phyloP scores from a whole-genome alignment of 2,329 filamentous ascomycete species.

The Phialocephala subalpina region DNA sequence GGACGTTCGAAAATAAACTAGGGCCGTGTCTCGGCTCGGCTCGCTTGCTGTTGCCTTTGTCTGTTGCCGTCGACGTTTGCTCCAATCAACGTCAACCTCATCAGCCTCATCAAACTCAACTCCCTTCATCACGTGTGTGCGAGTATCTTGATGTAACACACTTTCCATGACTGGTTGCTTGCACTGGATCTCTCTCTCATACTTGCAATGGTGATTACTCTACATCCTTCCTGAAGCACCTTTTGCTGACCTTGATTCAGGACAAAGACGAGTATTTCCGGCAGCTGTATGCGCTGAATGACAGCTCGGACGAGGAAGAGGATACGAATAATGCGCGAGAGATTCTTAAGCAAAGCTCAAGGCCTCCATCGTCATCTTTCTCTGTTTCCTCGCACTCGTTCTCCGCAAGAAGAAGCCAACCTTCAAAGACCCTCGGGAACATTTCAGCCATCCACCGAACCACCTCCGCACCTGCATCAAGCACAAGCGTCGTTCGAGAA shows the following conservation, averaged over 20 bases:
- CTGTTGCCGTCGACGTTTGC: background rate
- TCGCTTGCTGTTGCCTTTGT: background rate
- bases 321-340: slow-evolving; percentile 32
- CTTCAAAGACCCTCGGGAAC: slow-evolving; percentile 25
- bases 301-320: slow-evolving; percentile 39
- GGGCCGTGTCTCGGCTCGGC: background rate
- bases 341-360: slow-evolving; percentile 21
- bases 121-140: background rate
- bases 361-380: slow-evolving; percentile 40
- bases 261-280: slow-evolving; percentile 37
- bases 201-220: background rate
- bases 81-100: background rate
- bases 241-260: slow-evolving; percentile 13
- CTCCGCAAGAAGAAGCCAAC: slow-evolving; percentile 20
- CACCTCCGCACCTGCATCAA: slow-evolving; percentile 35
- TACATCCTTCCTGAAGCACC: background rate
- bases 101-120: background rate
- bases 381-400: slow-evolving; percentile 46
- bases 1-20: background rate
- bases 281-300: slow-evolving; percentile 37
- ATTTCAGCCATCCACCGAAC: slow-evolving; percentile 34
- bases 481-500: slow-evolving; percentile 24
- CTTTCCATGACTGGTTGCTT: background rate
- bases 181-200: background rate
- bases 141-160: background rate